A percentile compares a stretch with the other conserved stretches of the same genome.
Evolutionary conservation across 768 basidiomycete species (phyloP).

Genomic region (Leccinum subgranulosum): DNA sequence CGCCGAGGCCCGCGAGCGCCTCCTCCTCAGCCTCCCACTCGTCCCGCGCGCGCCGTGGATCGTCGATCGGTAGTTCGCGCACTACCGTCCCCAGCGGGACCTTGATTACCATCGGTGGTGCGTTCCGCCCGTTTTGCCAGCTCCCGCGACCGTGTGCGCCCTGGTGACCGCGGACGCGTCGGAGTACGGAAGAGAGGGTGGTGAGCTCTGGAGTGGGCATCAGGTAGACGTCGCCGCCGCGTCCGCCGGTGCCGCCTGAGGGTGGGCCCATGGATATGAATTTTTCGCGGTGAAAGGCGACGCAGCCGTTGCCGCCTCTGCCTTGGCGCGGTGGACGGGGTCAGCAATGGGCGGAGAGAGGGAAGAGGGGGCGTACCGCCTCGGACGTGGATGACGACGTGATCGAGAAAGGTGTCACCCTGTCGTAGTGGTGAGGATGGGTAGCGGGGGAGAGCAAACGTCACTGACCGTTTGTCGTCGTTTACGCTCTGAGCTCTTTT

Average conservation of each 20-base stretch:
- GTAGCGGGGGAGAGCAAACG: neutral
- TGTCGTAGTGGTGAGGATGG: constrained; percentile 27
- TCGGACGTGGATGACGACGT: constrained; percentile 73
- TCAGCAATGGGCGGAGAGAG: neutral
- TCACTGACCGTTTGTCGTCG: constrained; percentile 61
- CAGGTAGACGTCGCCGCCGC: constrained; percentile 85
- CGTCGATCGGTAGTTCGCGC: constrained; percentile 63
- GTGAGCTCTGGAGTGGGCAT: constrained; percentile 74
- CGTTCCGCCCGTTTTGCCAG: constrained; percentile 81
- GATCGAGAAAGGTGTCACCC: constrained; percentile 81
- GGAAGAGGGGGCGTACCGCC: constrained; percentile 49
- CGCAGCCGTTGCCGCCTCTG: constrained; percentile 86
- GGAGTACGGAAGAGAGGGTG: constrained; percentile 69
- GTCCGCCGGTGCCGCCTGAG: constrained; percentile 90
- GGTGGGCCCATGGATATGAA: constrained; percentile 82
- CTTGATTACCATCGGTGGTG: constrained; percentile 65
- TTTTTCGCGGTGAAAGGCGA: constrained; percentile 91
- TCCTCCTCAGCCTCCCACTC: constrained; percentile 76
- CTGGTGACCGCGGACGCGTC: constrained; percentile 60
- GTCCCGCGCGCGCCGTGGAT: constrained; percentile 60
- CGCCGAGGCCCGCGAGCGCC: constrained; percentile 44
- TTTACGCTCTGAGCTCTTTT: constrained; percentile 71
- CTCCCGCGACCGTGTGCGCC: constrained; percentile 79
- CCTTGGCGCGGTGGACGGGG: constrained; percentile 41
- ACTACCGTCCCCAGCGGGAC: constrained; percentile 93